Percentiles rank a stretch among this genome's conserved stretches.
phyloP scores from a whole-genome alignment of 768 basidiomycete species.

The Mycena crocata region DNA sequence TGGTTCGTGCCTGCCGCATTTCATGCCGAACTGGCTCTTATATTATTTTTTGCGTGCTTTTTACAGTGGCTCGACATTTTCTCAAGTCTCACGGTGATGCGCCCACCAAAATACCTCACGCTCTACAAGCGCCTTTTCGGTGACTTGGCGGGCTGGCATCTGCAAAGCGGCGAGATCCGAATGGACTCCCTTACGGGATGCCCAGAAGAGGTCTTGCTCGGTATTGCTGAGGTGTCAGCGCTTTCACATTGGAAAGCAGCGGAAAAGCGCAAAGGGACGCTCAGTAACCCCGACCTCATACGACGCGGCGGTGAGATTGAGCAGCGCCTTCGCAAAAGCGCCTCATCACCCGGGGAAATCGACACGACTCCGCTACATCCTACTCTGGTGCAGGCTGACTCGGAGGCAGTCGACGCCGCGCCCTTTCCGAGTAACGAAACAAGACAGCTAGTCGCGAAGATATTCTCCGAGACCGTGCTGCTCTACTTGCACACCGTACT shows the following conservation, averaged over 20 bases:
- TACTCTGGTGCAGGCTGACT: constrained; percentile 46
- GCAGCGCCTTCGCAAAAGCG: constrained; percentile 65
- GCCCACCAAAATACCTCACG: constrained; percentile 71
- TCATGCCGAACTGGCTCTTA: constrained; percentile 10
- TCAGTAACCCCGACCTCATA: constrained; percentile 82
- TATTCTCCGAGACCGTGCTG: constrained; percentile 75
- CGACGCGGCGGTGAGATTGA: constrained; percentile 80
- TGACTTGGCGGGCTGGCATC: constrained; percentile 58
- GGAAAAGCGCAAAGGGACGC: constrained; percentile 70
- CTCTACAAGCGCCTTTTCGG: constrained; percentile 78
- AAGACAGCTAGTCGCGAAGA: constrained; percentile 59
- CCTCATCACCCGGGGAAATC: constrained; percentile 48
- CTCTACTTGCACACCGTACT: constrained; percentile 79
- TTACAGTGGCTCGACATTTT: constrained; percentile 84
- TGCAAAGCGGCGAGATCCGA: constrained; percentile 55
- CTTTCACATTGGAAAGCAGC: constrained; percentile 81
- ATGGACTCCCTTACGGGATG: constrained; percentile 82
- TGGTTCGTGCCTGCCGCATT: constrained; percentile 64
- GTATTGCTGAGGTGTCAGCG: constrained; percentile 78
- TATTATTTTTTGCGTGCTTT: constrained; percentile 10
- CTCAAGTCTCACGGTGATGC: constrained; percentile 69
- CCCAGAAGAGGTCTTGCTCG: constrained; percentile 82
- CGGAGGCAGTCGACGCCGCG: constrained; percentile 40
- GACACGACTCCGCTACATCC: constrained; percentile 54
- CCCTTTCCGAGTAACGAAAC: constrained; percentile 57